Conservation (phyloP, 495 filamentous ascomycete genomes). For the Neurospora sp. region DNA sequence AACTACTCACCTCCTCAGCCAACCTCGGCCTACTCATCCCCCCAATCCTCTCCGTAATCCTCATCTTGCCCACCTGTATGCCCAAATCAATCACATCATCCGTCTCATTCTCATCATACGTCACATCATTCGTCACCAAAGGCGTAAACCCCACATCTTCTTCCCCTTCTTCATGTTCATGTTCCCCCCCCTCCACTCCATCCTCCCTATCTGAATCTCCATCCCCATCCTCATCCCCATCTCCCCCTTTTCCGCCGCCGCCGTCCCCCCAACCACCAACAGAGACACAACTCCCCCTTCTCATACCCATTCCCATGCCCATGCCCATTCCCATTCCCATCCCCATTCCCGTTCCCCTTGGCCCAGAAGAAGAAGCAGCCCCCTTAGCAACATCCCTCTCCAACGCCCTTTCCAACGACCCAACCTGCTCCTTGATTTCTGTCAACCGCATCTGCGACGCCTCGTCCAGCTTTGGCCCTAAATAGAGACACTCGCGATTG, state of each 20-base stretch:
- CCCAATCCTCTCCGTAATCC: conserved; percentile 63
- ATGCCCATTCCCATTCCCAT: background rate
- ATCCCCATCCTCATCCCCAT: background rate
- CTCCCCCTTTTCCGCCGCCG: background rate
- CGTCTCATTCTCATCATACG: conserved; percentile 48
- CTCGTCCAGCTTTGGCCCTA: conserved; percentile 50
- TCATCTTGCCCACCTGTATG: conserved; percentile 56
- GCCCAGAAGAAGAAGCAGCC: conserved; percentile 4
- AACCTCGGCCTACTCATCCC: conserved; percentile 48
- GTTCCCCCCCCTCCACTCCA: conserved; percentile 26
- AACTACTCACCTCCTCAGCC: conserved; percentile 48
- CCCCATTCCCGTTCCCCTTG: background rate
- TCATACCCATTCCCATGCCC: background rate
- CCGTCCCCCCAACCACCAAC: background rate
- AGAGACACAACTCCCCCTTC: background rate
- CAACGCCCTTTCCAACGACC: conserved; percentile 49
- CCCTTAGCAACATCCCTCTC: conserved; percentile 42
- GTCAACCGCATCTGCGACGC: conserved; percentile 49
- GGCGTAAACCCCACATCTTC: conserved; percentile 42
- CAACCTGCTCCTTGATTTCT: conserved; percentile 62
- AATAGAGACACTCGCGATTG: conserved; percentile 52
- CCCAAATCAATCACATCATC: conserved; percentile 62
- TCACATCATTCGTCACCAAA: conserved; percentile 48
- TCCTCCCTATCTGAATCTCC: conserved; percentile 11
- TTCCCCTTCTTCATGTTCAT: conserved; percentile 36